These are phyloP conservation scores for Trypanosoma conorhini DNA, from an alignment of 208 protist genomes.

Conservation along the genomic window DNA sequence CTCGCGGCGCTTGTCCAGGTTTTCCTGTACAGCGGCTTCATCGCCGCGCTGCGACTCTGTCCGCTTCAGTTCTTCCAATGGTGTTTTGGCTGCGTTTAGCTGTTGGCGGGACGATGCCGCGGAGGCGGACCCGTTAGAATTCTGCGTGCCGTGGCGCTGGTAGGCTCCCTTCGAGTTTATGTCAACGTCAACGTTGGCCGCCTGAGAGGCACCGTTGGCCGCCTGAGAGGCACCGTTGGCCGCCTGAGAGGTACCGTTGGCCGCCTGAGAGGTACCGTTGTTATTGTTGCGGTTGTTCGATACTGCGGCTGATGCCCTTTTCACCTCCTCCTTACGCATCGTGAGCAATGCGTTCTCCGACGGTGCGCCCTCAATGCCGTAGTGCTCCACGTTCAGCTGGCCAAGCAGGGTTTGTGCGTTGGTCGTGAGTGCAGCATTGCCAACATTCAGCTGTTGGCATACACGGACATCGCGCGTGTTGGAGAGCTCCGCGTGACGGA, in stretches of 20 bases:
- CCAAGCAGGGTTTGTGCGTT: conserved; percentile 66
- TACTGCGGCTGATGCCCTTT: conserved; percentile 27
- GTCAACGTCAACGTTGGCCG: background rate
- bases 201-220: background rate
- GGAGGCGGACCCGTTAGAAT: conserved; percentile 26
- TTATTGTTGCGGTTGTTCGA: conserved; percentile 27
- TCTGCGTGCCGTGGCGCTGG: conserved; percentile 24
- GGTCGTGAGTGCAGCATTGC: conserved; percentile 68
- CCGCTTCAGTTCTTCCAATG: conserved; percentile 50
- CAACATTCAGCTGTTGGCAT: conserved; percentile 64
- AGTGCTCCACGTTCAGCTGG: conserved; percentile 82
- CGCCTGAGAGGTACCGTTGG: background rate
- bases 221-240: background rate
- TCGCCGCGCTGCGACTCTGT: conserved; percentile 49
- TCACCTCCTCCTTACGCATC: conserved; percentile 45
- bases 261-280: background rate
- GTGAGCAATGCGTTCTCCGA: conserved; percentile 40
- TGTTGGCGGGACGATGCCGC: conserved; percentile 43
- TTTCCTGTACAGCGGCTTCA: conserved; percentile 23
- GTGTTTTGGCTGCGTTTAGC: conserved; percentile 51
- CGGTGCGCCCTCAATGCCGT: conserved; percentile 62
- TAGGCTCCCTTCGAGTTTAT: conserved; percentile 13
- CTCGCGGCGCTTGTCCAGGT: background rate
- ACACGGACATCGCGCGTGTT: conserved; percentile 63
- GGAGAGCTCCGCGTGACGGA: conserved; percentile 48